Base-by-base conservation (phyloP, 768 basidiomycete genomes). In the Boletellus ananas region DNA sequence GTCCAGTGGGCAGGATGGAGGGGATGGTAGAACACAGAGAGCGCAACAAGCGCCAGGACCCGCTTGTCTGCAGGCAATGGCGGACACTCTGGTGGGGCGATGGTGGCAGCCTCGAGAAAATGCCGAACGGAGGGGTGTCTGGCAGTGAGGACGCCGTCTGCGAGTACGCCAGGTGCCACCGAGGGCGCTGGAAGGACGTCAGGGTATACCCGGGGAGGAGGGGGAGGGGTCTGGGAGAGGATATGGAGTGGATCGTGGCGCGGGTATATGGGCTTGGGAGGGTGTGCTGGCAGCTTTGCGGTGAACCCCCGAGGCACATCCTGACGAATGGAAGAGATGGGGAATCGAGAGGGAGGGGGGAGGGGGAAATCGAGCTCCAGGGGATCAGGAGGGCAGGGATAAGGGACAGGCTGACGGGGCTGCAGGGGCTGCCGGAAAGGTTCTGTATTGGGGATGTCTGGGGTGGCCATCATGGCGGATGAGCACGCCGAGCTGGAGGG, bases 1-100 rank as follows among this genome's bases (percentile, higher is more conserved):
- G 80, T 65, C 77, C 79, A 80, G 58, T 84, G 83, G 6, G 75
- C 78, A 13, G 76, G 76, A 62, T 83, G 76, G 27, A 72, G 70
- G 14, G 77, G 77, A 42, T 72, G 70, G 57, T 79, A 75, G 56
- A 83, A 76, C 12, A 85, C 78, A 10, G 76, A 74, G 52, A 86
- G 76, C 3, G 84, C 84, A 4, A 78, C 79, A 45, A 86, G 77
- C 23, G 77, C 74, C 52, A 81, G 75, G 49, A 84, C 63, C 49
- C 73, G 59, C 34, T 56, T 60, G 61, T 49, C 76, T 67, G 36
- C 74, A 71, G 43, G 78, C 59, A 33, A 70, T 49, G 31, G 66
- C 3, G 47, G 78, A 69, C 52, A 80, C 65, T 66, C 62, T 70
- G 67, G 64, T 56, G 69, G 55, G 45, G 49, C 76, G 70, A 47